These are phyloP conservation scores for Candida albicans DNA, from an alignment of 1,139 yeast genomes.

Conservation along the genomic window DNA sequence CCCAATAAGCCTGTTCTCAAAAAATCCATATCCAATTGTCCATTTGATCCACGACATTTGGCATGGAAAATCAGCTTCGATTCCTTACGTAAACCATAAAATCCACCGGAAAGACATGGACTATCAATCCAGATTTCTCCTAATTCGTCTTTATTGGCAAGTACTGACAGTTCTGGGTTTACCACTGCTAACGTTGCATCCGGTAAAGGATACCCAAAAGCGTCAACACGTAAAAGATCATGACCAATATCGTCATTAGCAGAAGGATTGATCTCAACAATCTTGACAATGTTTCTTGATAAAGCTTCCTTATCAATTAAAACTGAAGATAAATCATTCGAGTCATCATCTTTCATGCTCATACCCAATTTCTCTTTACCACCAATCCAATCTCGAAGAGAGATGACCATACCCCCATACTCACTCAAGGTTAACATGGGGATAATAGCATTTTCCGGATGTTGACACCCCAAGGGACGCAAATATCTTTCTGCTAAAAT, in stretches of 20 bases:
- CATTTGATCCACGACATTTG: conserved; percentile 68
- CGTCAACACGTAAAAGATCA: conserved; percentile 68
- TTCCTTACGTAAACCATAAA: conserved; percentile 69
- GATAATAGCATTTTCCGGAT: conserved; percentile 75
- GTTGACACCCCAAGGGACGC: conserved; percentile 82
- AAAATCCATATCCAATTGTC: conserved; percentile 71
- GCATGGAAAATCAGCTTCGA: conserved; percentile 82
- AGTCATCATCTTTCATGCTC: conserved; percentile 34
- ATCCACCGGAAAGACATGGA: conserved; percentile 85
- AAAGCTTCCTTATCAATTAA: conserved; percentile 79
- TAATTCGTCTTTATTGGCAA: conserved; percentile 73
- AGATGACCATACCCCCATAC: conserved; percentile 94
- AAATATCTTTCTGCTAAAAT: conserved; percentile 90
- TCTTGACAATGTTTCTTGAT: conserved; percentile 73
- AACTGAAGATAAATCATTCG: conserved; percentile 58
- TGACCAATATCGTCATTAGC: conserved; percentile 53
- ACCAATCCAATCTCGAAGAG: conserved; percentile 89
- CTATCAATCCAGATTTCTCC: conserved; percentile 98
- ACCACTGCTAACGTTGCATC: conserved; percentile 93
- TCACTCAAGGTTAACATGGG: conserved; percentile 90
- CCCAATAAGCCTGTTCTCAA: conserved; percentile 90
- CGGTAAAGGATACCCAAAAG: conserved; percentile 92
- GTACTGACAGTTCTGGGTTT: conserved; percentile 79
- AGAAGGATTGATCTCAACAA: conserved; percentile 62
- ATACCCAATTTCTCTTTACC: conserved; percentile 61